Base-by-base conservation (phyloP, 495 filamentous ascomycete genomes). In the Barbatosphaeria neglecta region DNA sequence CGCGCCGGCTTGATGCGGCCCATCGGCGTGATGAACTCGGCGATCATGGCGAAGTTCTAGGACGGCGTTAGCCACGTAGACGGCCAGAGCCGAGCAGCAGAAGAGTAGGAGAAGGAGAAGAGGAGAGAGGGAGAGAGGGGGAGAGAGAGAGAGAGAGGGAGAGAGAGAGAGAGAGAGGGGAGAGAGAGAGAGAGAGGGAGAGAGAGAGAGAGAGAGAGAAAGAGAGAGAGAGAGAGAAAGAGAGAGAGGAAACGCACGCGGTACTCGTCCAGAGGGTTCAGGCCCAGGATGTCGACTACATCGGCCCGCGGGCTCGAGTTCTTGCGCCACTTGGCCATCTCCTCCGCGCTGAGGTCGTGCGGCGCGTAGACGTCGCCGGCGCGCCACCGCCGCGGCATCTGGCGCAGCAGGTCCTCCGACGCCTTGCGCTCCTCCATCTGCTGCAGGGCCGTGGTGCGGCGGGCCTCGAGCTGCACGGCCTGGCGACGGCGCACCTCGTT, bases 21-120 rank as follows among this genome's bases (percentile, higher is more conserved):
- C 72, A 87, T 81, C 9, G 77, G 55, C 0, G 85, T 90, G 53
- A 88, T 80, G 63, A 82, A 96, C 64, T 97, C 90, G 38, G 82
- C 83, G 73, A 98, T 86, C 52, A 98, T 75, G 35, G 85, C 76
- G 69, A 92, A 93, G 67, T 98, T 97, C 90, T 96, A n/a, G 2
- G 4, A 13, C 6, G 8, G 6, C 15, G 43, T 48, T 25, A 47
- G 46, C n/a, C 6, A n/a, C 20, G 42, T 58, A 37, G 52, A 49
- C 24, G 13, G 41, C 4, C 39, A 1, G n/a, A n/a, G n/a, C n/a
- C n/a, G n/a, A n/a, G n/a, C n/a, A n/a, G n/a, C n/a, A n/a, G n/a
- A n/a, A n/a, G n/a, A n/a, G n/a, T n/a, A n/a, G n/a, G n/a, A n/a
- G n/a, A 18, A 4, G 33, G 27, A 18, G 16, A 15, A 37, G 41